phyloP scores from a whole-genome alignment of 129 eudicot species.

The Helichrysum umbraculigerum region DNA sequence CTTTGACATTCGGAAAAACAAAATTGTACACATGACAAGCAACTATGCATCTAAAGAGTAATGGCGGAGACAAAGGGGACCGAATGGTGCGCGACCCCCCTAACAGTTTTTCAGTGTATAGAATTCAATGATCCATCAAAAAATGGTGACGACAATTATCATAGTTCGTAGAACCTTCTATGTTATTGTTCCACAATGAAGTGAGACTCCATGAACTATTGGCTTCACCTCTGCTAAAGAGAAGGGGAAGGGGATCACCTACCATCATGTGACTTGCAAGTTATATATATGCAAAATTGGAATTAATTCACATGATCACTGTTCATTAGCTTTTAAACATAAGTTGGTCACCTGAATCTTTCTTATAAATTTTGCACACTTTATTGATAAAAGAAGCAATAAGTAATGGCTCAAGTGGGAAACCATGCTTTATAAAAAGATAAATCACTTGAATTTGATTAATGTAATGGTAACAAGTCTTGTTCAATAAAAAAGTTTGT shows the following conservation, averaged over 20 bases:
- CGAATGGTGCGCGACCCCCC: too few species aligned
- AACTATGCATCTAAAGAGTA: too few species aligned
- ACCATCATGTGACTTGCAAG: slow-evolving; percentile 15
- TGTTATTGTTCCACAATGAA: too few species aligned
- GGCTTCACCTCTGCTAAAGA: background rate
- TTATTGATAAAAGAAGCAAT: slow-evolving; percentile 25
- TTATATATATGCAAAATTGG: background rate
- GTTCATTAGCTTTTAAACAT: slow-evolving; percentile 20
- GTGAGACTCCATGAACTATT: too few species aligned
- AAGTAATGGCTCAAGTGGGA: slow-evolving; percentile 33
- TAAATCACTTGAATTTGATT: slow-evolving; percentile 35
- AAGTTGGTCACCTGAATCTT: slow-evolving; percentile 33
- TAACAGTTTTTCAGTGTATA: too few species aligned
- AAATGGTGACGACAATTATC: too few species aligned
- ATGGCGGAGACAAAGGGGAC: too few species aligned
- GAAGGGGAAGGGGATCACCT: background rate
- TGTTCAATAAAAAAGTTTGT: slow-evolving; percentile 38
- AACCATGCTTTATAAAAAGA: slow-evolving; percentile 36
- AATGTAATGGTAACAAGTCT: slow-evolving; percentile 43
- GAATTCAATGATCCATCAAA: too few species aligned
- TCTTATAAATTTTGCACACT: slow-evolving; percentile 19
- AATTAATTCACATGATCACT: slow-evolving; percentile 1
- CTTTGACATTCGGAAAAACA: too few species aligned
- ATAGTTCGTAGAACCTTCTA: too few species aligned
- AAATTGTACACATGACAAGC: too few species aligned